These are phyloP conservation scores for Pyrrhoderma lamaoense DNA, from an alignment of 1,284 basidiomycete genomes.

Conservation along the genomic window DNA sequence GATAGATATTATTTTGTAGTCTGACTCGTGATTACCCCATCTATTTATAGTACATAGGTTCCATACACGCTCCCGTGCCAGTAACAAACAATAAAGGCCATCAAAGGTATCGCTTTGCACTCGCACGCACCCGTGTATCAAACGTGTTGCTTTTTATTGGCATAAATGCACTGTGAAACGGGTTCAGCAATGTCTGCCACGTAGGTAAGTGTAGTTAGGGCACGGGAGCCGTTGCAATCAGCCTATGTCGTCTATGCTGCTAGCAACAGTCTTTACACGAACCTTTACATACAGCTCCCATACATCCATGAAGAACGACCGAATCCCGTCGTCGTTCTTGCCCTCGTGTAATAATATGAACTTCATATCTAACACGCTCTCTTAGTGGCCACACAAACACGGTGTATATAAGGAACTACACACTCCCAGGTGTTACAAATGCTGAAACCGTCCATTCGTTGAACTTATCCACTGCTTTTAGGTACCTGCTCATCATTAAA, in stretches of 20 bases:
- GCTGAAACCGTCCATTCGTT: conserved; percentile 97
- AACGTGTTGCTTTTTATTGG: conserved; percentile 74
- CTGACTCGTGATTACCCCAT: too few species aligned
- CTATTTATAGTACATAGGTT: too few species aligned
- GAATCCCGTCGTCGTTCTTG: conserved; percentile 94
- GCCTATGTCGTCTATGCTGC: too few species aligned
- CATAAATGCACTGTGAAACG: conserved; percentile 87
- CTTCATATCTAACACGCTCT: conserved; percentile 64
- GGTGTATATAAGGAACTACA: conserved; percentile 29
- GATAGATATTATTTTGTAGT: not conserved
- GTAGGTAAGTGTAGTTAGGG: too few species aligned
- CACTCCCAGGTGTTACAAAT: conserved; percentile 89
- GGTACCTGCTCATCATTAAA: conserved; percentile 54
- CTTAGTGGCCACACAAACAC: conserved; percentile 16
- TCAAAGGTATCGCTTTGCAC: conserved; percentile 65
- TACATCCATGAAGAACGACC: conserved; percentile 82
- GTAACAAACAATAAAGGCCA: not conserved
- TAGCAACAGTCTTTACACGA: conserved; percentile 23
- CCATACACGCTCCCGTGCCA: not conserved
- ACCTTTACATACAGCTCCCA: conserved; percentile 97
- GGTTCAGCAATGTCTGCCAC: conserved; percentile 76
- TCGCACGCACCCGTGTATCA: conserved; percentile 76
- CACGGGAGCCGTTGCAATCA: too few species aligned
- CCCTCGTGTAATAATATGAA: conserved; percentile 87
- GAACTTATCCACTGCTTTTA: conserved; percentile 90